These are phyloP conservation scores for Sambucus nigra DNA, from an alignment of 129 eudicot genomes.

Conservation along the genomic window DNA sequence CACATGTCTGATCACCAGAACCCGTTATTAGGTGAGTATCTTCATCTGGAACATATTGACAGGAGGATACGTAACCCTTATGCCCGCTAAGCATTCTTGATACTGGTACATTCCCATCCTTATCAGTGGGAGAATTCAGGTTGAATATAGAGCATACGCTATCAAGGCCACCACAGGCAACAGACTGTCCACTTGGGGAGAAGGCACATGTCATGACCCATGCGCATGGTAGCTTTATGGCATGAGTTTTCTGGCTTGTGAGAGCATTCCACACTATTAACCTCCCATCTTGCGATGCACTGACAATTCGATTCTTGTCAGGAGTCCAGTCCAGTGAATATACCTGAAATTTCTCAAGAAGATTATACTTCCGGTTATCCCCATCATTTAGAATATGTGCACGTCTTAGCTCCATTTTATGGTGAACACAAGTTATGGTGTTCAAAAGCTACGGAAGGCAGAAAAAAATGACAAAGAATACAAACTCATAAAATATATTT, in stretches of 20 bases:
- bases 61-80: conserved; percentile 86
- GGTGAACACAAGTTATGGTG: too few relatives aligned
- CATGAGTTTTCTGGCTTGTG: conserved; percentile 94
- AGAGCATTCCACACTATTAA: conserved; percentile 98
- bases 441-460: too few relatives aligned
- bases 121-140: conserved; percentile 69
- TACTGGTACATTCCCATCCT: conserved; percentile 68
- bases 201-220: conserved; percentile 99
- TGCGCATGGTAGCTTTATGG: conserved; percentile 89
- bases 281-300: conserved; percentile 98
- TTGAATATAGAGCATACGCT: conserved; percentile 83
- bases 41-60: conserved; percentile 85
- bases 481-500: too few relatives aligned
- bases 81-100: conserved; percentile 83
- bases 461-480: too few relatives aligned
- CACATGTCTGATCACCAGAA: conserved; percentile 92
- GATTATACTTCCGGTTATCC: too few relatives aligned
- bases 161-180: conserved; percentile 97
- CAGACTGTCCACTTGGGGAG: conserved; percentile 91
- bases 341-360: conserved; percentile 36
- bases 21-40: conserved; percentile 70
- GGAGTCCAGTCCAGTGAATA: conserved; percentile 97
- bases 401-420: too few relatives aligned
- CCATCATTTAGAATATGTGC: too few relatives aligned
- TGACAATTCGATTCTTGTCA: conserved; percentile 83